Base-by-base conservation (phyloP, 257 asterid genomes). In the Fraxinus anomala region DNA sequence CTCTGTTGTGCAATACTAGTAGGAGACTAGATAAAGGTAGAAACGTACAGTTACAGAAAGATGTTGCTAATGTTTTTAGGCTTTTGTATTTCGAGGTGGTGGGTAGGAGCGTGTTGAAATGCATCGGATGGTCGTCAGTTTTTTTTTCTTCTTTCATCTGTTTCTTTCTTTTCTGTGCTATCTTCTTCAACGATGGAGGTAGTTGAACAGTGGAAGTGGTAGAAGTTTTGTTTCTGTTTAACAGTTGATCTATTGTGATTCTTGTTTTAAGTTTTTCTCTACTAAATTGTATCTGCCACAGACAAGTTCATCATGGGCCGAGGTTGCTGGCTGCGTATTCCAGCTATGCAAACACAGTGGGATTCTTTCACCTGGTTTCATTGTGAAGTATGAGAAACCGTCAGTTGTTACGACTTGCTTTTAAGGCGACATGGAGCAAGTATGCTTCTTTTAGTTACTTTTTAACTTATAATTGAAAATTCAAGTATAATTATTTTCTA, bases 1-100 rank as follows among this genome's bases (percentile, higher is more conserved):
- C 89, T 80, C 85, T 85, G 75, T 75, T 77, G 84, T 82, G 86
- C 84, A 81, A 81, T 76, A 74, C 75, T 16, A 30, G 71, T 56
- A 23, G 68, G 59, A 47, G 74, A 76, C 66, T 51, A 56, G 75
- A 75, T 82, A 68, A 70, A 54, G 76, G 74, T 81, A 76, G 83
- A 79, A 72, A 42, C 82, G 88, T 81, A 79, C 77, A 81, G 78
- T 74, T 67, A 14, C 73, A 40, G 80, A 72, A 77, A 49, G 21
- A 59, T 72, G 47, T 54, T 37, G 56, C 70, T 76, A 66, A 51
- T 67, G 63, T 76, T 75, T 73, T 51, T 31, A 65, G 47, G 77
- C 66, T 78, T 78, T 68, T 75, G 34, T 71, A 78, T 78, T 77
- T 49, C 11, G 66, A 7, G 72, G 36, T 84, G 78, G 80, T 76